Evolutionary conservation across 2,329 filamentous ascomycete genomes (phyloP).

Genomic region (Lachnellula arida): DNA sequence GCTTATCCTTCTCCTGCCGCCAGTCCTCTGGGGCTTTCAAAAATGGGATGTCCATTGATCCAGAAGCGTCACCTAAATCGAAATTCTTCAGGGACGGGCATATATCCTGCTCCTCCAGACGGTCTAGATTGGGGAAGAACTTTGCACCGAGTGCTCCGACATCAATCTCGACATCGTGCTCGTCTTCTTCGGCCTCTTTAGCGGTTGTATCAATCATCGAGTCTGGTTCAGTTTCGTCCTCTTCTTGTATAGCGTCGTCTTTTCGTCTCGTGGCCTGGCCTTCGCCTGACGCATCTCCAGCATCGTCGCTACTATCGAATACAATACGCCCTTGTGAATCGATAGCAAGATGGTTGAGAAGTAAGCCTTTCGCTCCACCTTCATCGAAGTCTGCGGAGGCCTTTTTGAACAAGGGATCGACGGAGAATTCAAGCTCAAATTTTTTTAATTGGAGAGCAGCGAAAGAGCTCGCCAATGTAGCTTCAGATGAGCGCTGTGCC

Average conservation of each 20-base stretch:
- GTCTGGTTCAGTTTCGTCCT: constrained; percentile 38
- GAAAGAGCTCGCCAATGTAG: constrained; percentile 88
- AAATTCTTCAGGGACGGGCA: constrained; percentile 94
- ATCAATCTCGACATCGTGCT: constrained; percentile 70
- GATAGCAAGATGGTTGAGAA: constrained; percentile 95
- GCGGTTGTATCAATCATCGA: constrained; percentile 32
- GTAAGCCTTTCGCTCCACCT: constrained; percentile 88
- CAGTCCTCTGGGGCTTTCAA: constrained; percentile 85
- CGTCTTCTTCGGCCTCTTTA: constrained; percentile 42
- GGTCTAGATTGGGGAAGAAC: constrained; percentile 79
- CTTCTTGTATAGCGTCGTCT: constrained; percentile 62
- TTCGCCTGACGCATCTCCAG: constrained; percentile 47
- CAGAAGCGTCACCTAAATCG: constrained; percentile 80
- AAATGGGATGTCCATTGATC: constrained; percentile 85
- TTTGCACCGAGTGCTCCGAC: constrained; percentile 66
- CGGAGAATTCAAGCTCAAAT: constrained; percentile 92
- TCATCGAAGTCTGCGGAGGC: constrained; percentile 98
- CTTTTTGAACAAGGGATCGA: constrained; percentile 99
- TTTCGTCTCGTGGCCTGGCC: constrained; percentile 27
- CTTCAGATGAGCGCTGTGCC: constrained; percentile 77
- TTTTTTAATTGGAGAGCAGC: constrained; percentile 89
- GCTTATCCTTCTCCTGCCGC: constrained; percentile 63
- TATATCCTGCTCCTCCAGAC: constrained; percentile 80
- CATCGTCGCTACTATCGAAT: constrained; percentile 95
- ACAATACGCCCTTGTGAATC: constrained; percentile 89